phyloP scores from a whole-genome alignment of 805 yeast genomes.

The Saccharomycopsis guyanensis region DNA sequence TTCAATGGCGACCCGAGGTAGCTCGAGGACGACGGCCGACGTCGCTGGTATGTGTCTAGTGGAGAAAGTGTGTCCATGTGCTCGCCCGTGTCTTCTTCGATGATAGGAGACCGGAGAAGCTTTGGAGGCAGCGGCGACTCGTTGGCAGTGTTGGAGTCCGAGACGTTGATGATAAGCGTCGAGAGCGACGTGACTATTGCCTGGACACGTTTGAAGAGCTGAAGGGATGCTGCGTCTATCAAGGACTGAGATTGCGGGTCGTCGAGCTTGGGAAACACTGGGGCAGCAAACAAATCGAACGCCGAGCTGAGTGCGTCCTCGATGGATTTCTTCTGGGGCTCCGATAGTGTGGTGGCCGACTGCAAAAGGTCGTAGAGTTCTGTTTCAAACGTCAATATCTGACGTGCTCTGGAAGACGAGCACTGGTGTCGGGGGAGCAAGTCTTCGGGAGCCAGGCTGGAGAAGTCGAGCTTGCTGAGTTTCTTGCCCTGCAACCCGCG shows the following conservation, averaged over 20 bases:
- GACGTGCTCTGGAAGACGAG: conserved; percentile 23
- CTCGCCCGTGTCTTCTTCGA: conserved; percentile 21
- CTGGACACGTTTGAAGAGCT: conserved; percentile 29
- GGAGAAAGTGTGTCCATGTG: conserved; percentile 10
- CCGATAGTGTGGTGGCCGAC: conserved; percentile 20
- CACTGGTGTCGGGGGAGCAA: neutral
- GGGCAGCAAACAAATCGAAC: conserved; percentile 27
- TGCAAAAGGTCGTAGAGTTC: conserved; percentile 25
- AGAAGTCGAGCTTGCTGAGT: conserved; percentile 16
- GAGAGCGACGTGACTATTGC: conserved; percentile 28
- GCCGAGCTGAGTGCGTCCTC: conserved; percentile 22
- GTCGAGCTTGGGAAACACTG: conserved; percentile 12
- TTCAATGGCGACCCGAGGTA: conserved; percentile 2
- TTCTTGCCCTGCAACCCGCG: conserved; percentile 2
- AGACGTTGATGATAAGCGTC: conserved; percentile 27
- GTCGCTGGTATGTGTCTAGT: conserved; percentile 1
- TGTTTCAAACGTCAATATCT: conserved; percentile 28
- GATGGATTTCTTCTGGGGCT: conserved; percentile 23
- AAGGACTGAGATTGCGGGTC: conserved; percentile 21
- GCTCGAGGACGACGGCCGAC: conserved; percentile 5
- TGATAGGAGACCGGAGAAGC: conserved; percentile 1
- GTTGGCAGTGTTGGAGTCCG: conserved; percentile 12
- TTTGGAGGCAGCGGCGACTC: conserved; percentile 9
- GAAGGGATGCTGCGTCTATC: conserved; percentile 26
- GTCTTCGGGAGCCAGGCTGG: neutral